Base-by-base conservation (phyloP, 192 early-diverging fungal genomes). In the Geranomyces variabilis region DNA sequence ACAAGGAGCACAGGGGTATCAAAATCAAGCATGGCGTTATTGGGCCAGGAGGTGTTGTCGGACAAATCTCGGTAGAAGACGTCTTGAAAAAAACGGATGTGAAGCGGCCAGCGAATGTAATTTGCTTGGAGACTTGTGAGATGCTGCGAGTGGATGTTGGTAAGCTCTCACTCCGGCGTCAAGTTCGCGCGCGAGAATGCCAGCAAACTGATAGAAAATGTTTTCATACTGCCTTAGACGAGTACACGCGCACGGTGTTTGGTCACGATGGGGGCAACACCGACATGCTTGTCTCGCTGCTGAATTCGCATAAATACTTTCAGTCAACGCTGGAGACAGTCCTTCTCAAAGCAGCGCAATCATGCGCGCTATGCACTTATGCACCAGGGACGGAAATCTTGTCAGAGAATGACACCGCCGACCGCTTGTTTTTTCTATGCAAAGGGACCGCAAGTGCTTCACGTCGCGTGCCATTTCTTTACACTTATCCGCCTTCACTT, bases 121-220 rank as follows among this genome's bases (percentile, higher is more conserved):
- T 72, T n/a, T 72, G 60, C 31, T 9, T 72, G 29, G 63, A 47
- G 29, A 44, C 43, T 22, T 72, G 70, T 56, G 70, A 72, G 34
- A 51, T 72, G 22, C 29, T 72, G 70, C 43, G 70, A 7, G 15
- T 72, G 30, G 70, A 72, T 72, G 15, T 72, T 1, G 70, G 70
- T 72, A 72, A 33, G 70, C 61, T 34, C n/a, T n/a, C n/a, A n/a
- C n/a, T n/a, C n/a, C n/a, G n/a, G n/a, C n/a, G n/a, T n/a, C n/a
- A n/a, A n/a, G n/a, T n/a, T n/a, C n/a, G n/a, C n/a, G n/a, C n/a
- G n/a, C n/a, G n/a, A n/a, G n/a, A n/a, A n/a, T n/a, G n/a, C n/a
- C n/a, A n/a, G n/a, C n/a, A n/a, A n/a, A n/a, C n/a, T n/a, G n/a
- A n/a, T 24, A 9, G 15, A 55, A n/a, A 55, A n/a, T 4, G 51